These are phyloP conservation scores for Thelonectria blattea DNA, from an alignment of 2,329 filamentous ascomycete genomes.

Conservation along the genomic window DNA sequence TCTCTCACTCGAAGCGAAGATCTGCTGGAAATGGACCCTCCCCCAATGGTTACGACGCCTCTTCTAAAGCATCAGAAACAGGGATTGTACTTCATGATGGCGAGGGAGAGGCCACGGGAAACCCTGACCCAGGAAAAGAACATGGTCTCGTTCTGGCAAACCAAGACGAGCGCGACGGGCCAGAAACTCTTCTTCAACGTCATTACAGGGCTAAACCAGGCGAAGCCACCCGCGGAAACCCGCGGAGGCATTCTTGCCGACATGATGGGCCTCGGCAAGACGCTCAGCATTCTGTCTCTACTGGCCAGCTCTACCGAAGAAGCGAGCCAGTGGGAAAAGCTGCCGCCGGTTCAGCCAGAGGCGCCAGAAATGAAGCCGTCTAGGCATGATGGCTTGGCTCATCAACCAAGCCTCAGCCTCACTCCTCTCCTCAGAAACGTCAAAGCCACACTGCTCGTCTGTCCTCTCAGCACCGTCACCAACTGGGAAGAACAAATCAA, in stretches of 20 bases:
- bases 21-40: constrained; percentile 74
- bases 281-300: constrained; percentile 82
- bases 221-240: constrained; percentile 67
- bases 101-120: constrained; percentile 72
- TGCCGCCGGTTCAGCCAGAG: constrained; percentile 57
- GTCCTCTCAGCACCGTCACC: constrained; percentile 85
- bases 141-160: constrained; percentile 79
- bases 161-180: constrained; percentile 56
- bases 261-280: constrained; percentile 91
- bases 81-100: constrained; percentile 83
- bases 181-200: constrained; percentile 77
- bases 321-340: constrained; percentile 65
- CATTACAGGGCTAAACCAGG: constrained; percentile 75
- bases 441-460: constrained; percentile 83
- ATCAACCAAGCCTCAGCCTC: constrained; percentile 53
- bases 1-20: constrained; percentile 77
- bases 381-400: constrained; percentile 39
- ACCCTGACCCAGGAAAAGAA: constrained; percentile 64
- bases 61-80: constrained; percentile 89
- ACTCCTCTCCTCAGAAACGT: constrained; percentile 68
- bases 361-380: constrained; percentile 48
- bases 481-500: constrained; percentile 96
- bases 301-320: constrained; percentile 69
- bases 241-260: constrained; percentile 79
- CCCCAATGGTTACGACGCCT: constrained; percentile 65